Conservation (phyloP, 2,329 filamentous ascomycete genomes). For the Penicillium brevicompactum region DNA sequence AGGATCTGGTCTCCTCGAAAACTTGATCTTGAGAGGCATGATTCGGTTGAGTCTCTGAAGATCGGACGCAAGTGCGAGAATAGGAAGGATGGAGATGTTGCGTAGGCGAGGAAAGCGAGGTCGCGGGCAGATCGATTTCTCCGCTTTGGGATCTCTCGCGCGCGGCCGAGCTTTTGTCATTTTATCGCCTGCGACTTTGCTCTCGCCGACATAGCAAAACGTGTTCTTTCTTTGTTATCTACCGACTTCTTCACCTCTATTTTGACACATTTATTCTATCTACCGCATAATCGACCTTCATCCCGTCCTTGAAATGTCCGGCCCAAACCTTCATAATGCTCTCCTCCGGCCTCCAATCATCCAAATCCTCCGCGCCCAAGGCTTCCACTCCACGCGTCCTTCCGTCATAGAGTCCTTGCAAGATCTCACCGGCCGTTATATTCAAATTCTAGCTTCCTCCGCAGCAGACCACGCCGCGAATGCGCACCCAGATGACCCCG, state of each 20-base stretch:
- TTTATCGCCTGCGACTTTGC: conserved; percentile 3
- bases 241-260: neutral
- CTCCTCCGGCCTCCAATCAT: conserved; percentile 84
- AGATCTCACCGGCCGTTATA: conserved; percentile 80
- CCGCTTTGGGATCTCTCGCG: conserved; percentile 10
- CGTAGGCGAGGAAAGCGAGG: neutral
- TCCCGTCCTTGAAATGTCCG: conserved; percentile 42
- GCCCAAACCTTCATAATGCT: conserved; percentile 65
- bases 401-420: conserved; percentile 85
- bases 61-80: neutral
- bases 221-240: neutral
- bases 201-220: neutral
- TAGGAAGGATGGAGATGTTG: conserved; percentile 1
- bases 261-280: neutral
- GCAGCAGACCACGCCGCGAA: conserved; percentile 72
- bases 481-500: conserved; percentile 65
- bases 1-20: conserved; percentile 40
- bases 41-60: neutral
- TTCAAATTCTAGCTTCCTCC: conserved; percentile 71
- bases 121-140: conserved; percentile 11
- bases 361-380: conserved; percentile 87
- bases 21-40: conserved; percentile 48
- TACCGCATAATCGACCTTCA: neutral
- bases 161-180: conserved; percentile 6
- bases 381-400: conserved; percentile 80